Evolutionary conservation across 306 rosid species (phyloP), one percentile per base, ranked within the genome.

Genomic region (Medicago ruthenica): DNA sequence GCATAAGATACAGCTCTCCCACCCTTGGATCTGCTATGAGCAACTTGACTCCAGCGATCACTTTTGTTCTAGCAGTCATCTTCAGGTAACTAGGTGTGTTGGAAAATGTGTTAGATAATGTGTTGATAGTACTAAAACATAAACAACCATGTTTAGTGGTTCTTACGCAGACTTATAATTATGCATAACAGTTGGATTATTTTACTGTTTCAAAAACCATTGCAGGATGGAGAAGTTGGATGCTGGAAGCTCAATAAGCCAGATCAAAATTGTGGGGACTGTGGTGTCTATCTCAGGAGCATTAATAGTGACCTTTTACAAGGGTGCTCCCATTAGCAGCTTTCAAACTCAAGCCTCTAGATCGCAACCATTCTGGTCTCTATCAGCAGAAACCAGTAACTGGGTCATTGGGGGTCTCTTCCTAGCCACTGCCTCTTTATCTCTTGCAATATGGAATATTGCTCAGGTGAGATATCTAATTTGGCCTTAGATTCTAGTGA

Each of bases 361-460:
- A 36, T 48, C 45, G 18, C 58, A 59, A 24, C 27, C 71, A 39
- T 39, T 63, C 16, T 59, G 18, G 9, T 64, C 63, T 37, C 17
- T 71, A 68, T 39, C 57, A 64, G 55, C 55, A 47, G 62, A 82
- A 64, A 48, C 82, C 69, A 72, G 51, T 51, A 85, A 85, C 55
- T 91, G 96, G 96, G 63, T 81, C 54, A 79, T 79, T 68, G 93
- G 96, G 66, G 87, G 82, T 54, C 77, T 77, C 78, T 85, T 88
- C 40, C 83, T 91, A 65, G 82, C 79, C 50, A 53, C 37, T 45
- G 90, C 93, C 59, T 14, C 67, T 81, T 7, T 84, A 42, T 80
- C 84, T 60, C 58, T 84, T 54, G 71, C 90, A 18, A 17, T 70
- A 40, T 91, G 87, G 89, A 85, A 22, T 48, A 91, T 76, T 59